Conservation (phyloP, 116 monocot genomes). For the Trichopus zeylanicus region DNA sequence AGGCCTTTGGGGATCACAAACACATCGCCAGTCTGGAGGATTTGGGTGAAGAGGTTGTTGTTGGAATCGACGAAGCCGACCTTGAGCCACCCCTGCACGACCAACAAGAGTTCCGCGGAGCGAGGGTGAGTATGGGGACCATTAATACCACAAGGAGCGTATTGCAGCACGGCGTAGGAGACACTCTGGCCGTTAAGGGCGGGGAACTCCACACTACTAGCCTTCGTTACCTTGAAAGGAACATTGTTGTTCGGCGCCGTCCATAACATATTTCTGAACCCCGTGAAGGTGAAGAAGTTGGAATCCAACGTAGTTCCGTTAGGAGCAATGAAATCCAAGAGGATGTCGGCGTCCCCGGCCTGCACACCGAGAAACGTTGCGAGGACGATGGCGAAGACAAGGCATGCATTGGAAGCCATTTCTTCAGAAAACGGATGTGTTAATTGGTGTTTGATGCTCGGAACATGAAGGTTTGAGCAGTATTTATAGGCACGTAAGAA, state of each 20-base stretch:
- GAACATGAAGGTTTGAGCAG: too few relatives aligned
- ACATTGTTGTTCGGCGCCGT: background rate
- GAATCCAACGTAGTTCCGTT: background rate
- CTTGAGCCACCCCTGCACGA: constrained; percentile 1
- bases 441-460: too few relatives aligned
- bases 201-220: constrained; percentile 3
- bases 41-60: constrained; percentile 17
- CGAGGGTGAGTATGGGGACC: constrained; percentile 11
- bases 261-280: background rate
- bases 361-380: background rate
- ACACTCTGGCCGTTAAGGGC: constrained; percentile 16
- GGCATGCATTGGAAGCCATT: background rate
- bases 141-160: background rate
- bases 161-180: constrained; percentile 9
- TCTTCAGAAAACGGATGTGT: too few relatives aligned
- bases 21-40: constrained; percentile 5
- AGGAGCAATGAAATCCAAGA: background rate
- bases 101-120: background rate
- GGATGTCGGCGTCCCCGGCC: constrained; percentile 3
- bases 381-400: background rate
- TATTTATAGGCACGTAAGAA: too few relatives aligned
- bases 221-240: constrained; percentile 2
- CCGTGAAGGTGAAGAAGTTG: constrained; percentile 12
- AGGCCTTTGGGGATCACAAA: constrained; percentile 22
- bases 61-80: constrained; percentile 15